Conservation (phyloP, 2,329 filamentous ascomycete species). For the Fusarium cicatricum region DNA sequence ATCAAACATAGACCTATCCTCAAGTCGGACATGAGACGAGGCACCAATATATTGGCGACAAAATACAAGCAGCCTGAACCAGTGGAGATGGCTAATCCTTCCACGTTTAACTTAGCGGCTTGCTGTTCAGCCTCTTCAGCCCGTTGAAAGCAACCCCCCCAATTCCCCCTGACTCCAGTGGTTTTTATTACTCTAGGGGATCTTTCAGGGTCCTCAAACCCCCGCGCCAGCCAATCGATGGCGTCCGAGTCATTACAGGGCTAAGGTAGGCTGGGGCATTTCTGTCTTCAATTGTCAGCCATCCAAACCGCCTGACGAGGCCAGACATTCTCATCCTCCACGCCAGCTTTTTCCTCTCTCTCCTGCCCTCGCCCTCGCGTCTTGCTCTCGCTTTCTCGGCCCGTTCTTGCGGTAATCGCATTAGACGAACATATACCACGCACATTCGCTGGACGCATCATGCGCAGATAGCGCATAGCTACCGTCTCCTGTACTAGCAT, state of each 20-base stretch:
- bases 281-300: constrained; percentile 15
- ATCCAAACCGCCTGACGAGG: constrained; percentile 20
- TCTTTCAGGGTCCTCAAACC: constrained; percentile 28
- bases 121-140: background rate
- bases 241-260: constrained; percentile 35
- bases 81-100: too few relatives aligned
- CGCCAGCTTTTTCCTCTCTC: constrained; percentile 18
- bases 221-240: constrained; percentile 39
- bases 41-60: too few relatives aligned
- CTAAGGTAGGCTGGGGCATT: constrained; percentile 15
- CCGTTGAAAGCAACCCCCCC: too few relatives aligned
- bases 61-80: too few relatives aligned
- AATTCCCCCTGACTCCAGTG: constrained; percentile 8
- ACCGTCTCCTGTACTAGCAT: constrained; percentile 11
- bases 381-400: constrained; percentile 3
- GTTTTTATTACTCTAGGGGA: constrained; percentile 18
- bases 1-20: too few relatives aligned
- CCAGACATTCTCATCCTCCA: constrained; percentile 37
- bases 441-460: constrained; percentile 25
- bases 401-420: constrained; percentile 13
- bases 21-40: too few relatives aligned
- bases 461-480: constrained; percentile 35
- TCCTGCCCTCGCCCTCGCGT: constrained; percentile 17
- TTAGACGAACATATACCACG: constrained; percentile 2
- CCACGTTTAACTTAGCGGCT: too few relatives aligned